A percentile compares a stretch with the other conserved stretches of the same genome.
These are phyloP conservation scores for Phytophthora pseudosyringae DNA, from an alignment of 352 stramenopile species.

Conservation along the genomic window DNA sequence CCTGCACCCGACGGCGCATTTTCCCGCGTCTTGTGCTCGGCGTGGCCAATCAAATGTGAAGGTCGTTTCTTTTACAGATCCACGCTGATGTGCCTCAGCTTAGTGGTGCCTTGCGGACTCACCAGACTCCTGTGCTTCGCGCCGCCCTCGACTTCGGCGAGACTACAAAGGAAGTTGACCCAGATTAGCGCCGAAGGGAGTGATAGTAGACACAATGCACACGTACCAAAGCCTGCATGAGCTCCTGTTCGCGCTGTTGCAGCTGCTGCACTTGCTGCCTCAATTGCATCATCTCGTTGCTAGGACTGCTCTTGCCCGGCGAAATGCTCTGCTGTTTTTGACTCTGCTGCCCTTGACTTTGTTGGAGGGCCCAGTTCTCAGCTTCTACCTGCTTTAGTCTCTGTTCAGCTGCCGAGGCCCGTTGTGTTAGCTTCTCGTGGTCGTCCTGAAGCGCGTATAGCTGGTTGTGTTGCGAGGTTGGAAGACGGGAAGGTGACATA, in stretches of 20 bases:
- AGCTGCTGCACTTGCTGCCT: slow-evolving; percentile 70
- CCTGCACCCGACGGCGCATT: too few relatives aligned
- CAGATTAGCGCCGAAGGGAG: background rate
- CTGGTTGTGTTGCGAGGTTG: slow-evolving; percentile 46
- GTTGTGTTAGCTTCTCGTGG: slow-evolving; percentile 57
- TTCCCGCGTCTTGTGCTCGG: too few relatives aligned
- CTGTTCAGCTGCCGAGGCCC: slow-evolving; percentile 34
- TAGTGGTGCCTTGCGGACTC: slow-evolving; percentile 9
- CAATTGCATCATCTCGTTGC: slow-evolving; percentile 44
- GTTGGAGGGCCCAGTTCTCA: slow-evolving; percentile 56
- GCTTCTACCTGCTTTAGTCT: slow-evolving; percentile 42
- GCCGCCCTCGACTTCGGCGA: slow-evolving; percentile 57
- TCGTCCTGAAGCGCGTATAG: slow-evolving; percentile 66
- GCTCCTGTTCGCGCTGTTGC: slow-evolving; percentile 79
- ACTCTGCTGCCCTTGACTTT: slow-evolving; percentile 11
- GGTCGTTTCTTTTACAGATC: too few relatives aligned
- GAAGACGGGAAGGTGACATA: slow-evolving; percentile 16
- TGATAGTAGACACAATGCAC: background rate
- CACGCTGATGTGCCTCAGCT: too few relatives aligned
- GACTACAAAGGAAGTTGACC: slow-evolving; percentile 31
- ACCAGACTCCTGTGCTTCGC: slow-evolving; percentile 30
- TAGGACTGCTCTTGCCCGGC: slow-evolving; percentile 22
- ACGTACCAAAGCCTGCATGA: slow-evolving; percentile 82
- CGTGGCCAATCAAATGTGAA: too few relatives aligned
- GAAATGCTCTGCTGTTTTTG: slow-evolving; percentile 8